Evolutionary conservation across 441 rosid genomes (phyloP), one percentile per base, ranked within the genome.

Genomic region (Gossypium gossypioides): DNA sequence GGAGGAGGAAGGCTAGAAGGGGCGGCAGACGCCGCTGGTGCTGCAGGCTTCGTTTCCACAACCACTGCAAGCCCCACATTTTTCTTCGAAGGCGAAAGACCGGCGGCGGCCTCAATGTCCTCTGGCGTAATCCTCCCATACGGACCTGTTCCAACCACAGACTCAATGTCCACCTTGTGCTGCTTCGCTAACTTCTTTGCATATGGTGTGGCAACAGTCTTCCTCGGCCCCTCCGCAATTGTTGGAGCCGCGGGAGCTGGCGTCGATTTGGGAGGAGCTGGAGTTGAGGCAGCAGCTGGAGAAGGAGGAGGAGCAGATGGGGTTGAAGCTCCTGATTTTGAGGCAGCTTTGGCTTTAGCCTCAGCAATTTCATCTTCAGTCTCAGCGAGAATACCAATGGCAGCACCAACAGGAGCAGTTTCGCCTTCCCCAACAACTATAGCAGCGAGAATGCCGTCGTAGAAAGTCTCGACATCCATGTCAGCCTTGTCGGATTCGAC

Each of bases 401-500:
- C 88, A 9, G 97, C 80, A 9, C 98, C 98, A 0, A 95, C 96
- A 0, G 95, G 93, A 74, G 99, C 97, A 4, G 86, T 72, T 73
- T 91, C 97, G 2, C 99, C 99, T 56, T 89, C 99, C 15, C 88
- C 86, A 19, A 95, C 97, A 40, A 95, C 92, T 27, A 95, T 91
- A 16, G 99, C 97, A 24, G 96, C 97, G 29, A 95, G 91, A 72
- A 89, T 88, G 6, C 97, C 99, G 24, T 95, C 97, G 68, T 95
- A 92, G 78, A 95, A 95, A 10, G 99, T 92, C 82, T 95, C 97
- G 4, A 94, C 97, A 58, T 94, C 97, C 97, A 94, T 92, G 79
- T 94, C 99, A 4, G 99, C 99, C 77, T 94, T 94, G 79, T 91
- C 99, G 60, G 99, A 94, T 80, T 94, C 97, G 10, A 94, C 97